Conservation (phyloP, 2,329 filamentous ascomycete genomes). For the Chlorencoelia australis region DNA sequence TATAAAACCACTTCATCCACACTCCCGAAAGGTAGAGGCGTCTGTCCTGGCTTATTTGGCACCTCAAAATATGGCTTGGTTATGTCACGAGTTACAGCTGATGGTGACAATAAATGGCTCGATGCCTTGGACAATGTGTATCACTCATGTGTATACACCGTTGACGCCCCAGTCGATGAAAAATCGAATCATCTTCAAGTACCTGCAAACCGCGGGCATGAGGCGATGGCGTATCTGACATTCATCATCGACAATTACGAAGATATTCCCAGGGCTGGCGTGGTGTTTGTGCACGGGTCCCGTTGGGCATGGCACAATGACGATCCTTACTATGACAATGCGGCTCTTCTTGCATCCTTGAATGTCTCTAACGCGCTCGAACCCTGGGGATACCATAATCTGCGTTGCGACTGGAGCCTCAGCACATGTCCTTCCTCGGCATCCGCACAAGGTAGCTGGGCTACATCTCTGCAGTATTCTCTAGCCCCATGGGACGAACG, state of each 20-base stretch:
- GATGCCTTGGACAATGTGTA: constrained; percentile 29
- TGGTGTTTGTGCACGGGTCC: constrained; percentile 35
- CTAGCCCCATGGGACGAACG: constrained; percentile 35
- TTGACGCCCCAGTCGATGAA: constrained; percentile 26
- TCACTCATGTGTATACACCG: constrained; percentile 36
- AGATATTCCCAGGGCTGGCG: constrained; percentile 29
- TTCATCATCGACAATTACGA: constrained; percentile 38
- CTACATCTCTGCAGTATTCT: constrained; percentile 29
- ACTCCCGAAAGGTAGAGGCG: constrained; percentile 30
- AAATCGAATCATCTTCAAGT: constrained; percentile 30
- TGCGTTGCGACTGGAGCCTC: constrained; percentile 39
- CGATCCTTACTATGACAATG: constrained; percentile 35
- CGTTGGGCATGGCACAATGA: constrained; percentile 38
- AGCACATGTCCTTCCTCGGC: constrained; percentile 30
- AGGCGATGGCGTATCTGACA: constrained; percentile 37
- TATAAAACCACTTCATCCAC: constrained; percentile 31
- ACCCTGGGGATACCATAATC: constrained; percentile 35
- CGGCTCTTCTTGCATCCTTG: constrained; percentile 29
- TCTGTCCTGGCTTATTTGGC: constrained; percentile 32
- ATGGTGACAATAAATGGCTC: constrained; percentile 35
- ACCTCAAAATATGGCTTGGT: constrained; percentile 35
- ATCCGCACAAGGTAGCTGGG: constrained; percentile 32
- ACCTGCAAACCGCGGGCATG: constrained; percentile 36
- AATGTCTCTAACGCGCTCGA: constrained; percentile 31
- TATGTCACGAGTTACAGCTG: constrained; percentile 32